Evolutionary conservation across 2,329 filamentous ascomycete genomes (phyloP).

Genomic region (Sclerotinia glacialis): DNA sequence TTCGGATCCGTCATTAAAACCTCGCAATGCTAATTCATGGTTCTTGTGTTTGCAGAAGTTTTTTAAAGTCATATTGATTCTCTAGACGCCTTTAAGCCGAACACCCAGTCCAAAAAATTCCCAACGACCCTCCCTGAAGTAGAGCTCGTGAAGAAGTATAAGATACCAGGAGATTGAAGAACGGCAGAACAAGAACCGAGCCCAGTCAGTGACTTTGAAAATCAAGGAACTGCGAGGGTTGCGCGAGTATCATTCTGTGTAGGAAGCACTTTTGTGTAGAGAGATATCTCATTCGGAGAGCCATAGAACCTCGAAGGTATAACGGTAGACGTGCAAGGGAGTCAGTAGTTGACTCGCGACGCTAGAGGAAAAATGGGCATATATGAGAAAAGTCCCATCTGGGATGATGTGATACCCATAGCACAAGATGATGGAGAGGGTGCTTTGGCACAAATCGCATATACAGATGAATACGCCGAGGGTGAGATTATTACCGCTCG

Average conservation of each 20-base stretch:
- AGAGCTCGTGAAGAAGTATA: neutral
- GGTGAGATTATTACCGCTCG: slow-evolving; percentile 43
- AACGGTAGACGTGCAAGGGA: neutral
- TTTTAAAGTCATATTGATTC: neutral
- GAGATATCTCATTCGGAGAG: neutral
- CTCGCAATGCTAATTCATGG: neutral
- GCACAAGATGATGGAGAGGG: slow-evolving; percentile 78
- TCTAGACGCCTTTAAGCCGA: neutral
- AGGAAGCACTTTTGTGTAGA: neutral
- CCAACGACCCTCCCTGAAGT: neutral
- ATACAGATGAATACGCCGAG: slow-evolving; percentile 84
- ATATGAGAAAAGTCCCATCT: slow-evolving; percentile 59
- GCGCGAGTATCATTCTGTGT: neutral
- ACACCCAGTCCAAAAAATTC: neutral
- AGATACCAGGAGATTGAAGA: neutral
- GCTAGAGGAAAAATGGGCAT: slow-evolving; percentile 27
- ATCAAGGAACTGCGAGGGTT: neutral
- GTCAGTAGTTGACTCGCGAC: neutral
- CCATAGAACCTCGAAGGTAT: neutral
- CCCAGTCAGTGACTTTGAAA: neutral
- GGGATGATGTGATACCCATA: slow-evolving; percentile 82
- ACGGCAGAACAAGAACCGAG: too few relatives aligned
- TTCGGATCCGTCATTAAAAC: too few relatives aligned
- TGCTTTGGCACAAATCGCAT: slow-evolving; percentile 89
- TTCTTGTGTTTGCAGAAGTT: neutral